A percentile compares a stretch with the other conserved stretches of the same genome.
phyloP scores from a whole-genome alignment of 208 protist species.

The Crithidia bombi region DNA sequence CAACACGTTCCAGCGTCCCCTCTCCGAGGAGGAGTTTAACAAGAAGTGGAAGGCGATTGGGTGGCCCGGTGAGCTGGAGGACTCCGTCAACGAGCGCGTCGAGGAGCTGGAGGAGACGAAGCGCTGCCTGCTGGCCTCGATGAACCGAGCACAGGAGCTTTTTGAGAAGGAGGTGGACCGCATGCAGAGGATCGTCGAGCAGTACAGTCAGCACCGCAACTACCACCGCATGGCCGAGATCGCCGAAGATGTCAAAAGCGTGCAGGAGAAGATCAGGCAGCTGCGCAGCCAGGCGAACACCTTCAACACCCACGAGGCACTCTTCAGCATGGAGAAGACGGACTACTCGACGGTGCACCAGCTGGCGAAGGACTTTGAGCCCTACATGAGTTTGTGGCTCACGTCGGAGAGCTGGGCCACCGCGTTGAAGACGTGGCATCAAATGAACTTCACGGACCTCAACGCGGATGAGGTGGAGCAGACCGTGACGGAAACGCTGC shows the following conservation, averaged over 20 bases:
- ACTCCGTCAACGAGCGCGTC: slow-evolving; percentile 89
- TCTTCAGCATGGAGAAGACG: slow-evolving; percentile 94
- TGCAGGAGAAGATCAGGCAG: slow-evolving; percentile 89
- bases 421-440: slow-evolving; percentile 84
- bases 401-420: slow-evolving; percentile 91
- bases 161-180: slow-evolving; percentile 82
- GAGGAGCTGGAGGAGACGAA: slow-evolving; percentile 94
- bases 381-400: slow-evolving; percentile 95
- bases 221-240: slow-evolving; percentile 87
- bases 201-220: slow-evolving; percentile 92
- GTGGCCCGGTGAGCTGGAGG: slow-evolving; percentile 91
- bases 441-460: slow-evolving; percentile 80
- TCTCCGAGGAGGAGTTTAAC: slow-evolving; percentile 94
- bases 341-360: slow-evolving; percentile 92
- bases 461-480: slow-evolving; percentile 93
- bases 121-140: slow-evolving; percentile 79
- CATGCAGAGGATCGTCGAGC: slow-evolving; percentile 73
- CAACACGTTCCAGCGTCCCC: slow-evolving; percentile 88
- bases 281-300: slow-evolving; percentile 86
- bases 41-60: slow-evolving; percentile 91
- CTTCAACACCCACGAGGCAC: slow-evolving; percentile 95
- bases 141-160: slow-evolving; percentile 85
- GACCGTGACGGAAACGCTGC: slow-evolving; percentile 72
- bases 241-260: slow-evolving; percentile 82
- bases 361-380: slow-evolving; percentile 95